Evolutionary conservation across 306 rosid genomes (phyloP), one percentile per base, ranked within the genome.

Genomic region (Phaseolus lunatus): DNA sequence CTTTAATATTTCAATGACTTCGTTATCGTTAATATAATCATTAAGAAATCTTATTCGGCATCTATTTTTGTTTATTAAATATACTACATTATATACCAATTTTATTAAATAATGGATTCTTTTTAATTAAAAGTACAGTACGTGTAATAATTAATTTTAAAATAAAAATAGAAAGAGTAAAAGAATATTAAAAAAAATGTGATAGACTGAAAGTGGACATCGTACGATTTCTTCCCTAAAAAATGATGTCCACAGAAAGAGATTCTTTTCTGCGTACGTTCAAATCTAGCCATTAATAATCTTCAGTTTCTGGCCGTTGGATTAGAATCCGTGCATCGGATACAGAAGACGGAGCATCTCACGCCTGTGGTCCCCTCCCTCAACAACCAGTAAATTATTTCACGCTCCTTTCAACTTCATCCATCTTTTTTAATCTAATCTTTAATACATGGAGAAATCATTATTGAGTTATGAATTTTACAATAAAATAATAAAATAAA

Each of bases 321-420:
- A 65, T 65, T 3, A 65, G 50, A 39, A 19, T 37, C 70, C 7
- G 4, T 67, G 13, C 73, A 45, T 67, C 18, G 57, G 56, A 67
- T 45, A 24, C 39, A 23, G 13, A 39, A 24, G 37, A 67, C 37
- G 39, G 23, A 44, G 23, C 41, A 23, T 68, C 14, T 24, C 73
- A 68, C 73, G 57, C 73, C 73, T 68, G 73, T 68, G 57, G 73
- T 68, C 73, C 73, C 57, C 39, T n/a, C 18, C 39, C 14, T 3
- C 7, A 29, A 7, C 73, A 43, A 44, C 22, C 20, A 20, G 0
- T 22, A 53, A n/a, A n/a, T 61, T 4, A 15, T 61, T 29, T 61
- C 35, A 57, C 27, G 1, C 39, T 7, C 18, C 3, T 57, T 58
- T 1, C 39, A 11, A 20, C 7, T 23, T 13, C 13, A 1, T 24